Base-by-base conservation (phyloP, 176 grass and related monocot genomes). In the Lolium perenne region DNA sequence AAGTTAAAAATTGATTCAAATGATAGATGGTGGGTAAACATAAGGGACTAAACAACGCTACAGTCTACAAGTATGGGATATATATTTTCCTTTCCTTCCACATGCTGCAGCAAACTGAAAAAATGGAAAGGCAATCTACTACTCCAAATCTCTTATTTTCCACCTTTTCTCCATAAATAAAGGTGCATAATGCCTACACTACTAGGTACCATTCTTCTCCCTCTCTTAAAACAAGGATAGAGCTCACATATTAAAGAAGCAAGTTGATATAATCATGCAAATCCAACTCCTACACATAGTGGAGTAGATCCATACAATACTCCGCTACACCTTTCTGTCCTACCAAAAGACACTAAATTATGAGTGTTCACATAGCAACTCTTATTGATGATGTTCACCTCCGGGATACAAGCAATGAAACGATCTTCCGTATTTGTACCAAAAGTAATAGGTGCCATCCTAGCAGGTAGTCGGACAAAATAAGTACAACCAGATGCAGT, bases 111-210 rank as follows among this genome's bases (percentile, higher is more conserved):
- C 38, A 76, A 77, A 72, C 45, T 15, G 83, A 22, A 63, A 68
- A 43, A 69, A 48, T n/a, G 45, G 2, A 14, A 38, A 65, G 45
- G 17, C 29, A 46, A 17, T 1, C 5, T 12, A 29, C 8, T 79
- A 17, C n/a, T 79, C 17, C 35, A 80, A 41, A 76, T 46, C 66
- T 76, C 56, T 76, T 59, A 26, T 81, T 43, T 43, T 26, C 15
- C 47, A 40, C 5, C 10, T 74, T 38, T 38, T 2, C 5, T 82
- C 38, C n/a, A 76, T n/a, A 7, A 75, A 46, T 40, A 49, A 35
- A 74, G 38, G 9, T 45, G 57, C 61, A 76, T 56, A 76, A 64
- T 74, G 23, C 6, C 57, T 63, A 75, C 29, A 70, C 1, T 70
- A 70, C 5, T 18, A 58, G 4, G n/a, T 46, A 13, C 29, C 10